Conservation (phyloP, 331 rosid genomes). For the Saraca asoca region DNA sequence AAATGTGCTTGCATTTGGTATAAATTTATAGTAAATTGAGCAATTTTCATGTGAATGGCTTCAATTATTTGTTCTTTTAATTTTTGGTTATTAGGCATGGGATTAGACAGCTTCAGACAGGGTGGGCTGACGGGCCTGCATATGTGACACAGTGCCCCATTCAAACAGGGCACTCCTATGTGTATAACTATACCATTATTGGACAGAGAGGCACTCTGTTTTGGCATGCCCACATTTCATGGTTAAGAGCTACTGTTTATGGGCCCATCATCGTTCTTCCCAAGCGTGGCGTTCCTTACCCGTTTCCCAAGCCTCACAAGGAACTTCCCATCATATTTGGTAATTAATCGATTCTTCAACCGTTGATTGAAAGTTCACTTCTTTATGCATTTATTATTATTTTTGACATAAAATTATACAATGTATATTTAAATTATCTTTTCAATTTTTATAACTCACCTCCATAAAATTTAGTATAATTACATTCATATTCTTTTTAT, state of each 20-base stretch:
- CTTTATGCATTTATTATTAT: too few relatives aligned
- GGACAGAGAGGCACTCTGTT: constrained; percentile 44
- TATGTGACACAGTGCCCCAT: constrained; percentile 33
- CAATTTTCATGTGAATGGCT: too few relatives aligned
- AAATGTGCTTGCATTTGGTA: too few relatives aligned
- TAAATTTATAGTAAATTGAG: too few relatives aligned
- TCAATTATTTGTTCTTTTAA: too few relatives aligned
- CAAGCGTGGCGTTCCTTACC: constrained; percentile 47
- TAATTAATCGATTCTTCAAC: constrained; percentile 6
- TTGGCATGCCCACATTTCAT: constrained; percentile 19
- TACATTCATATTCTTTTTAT: too few relatives aligned
- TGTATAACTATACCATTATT: constrained; percentile 28
- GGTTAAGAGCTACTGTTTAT: constrained; percentile 49
- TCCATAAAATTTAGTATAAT: too few relatives aligned
- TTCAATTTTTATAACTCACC: too few relatives aligned
- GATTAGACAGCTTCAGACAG: constrained; percentile 18
- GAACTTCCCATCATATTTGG: constrained; percentile 54
- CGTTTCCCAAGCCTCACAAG: constrained; percentile 43
- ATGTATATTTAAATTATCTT: too few relatives aligned
- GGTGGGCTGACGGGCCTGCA: constrained; percentile 29
- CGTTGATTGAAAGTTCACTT: too few relatives aligned
- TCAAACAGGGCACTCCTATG: constrained; percentile 20
- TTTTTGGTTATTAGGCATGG: constrained; percentile 29
- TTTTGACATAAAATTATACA: too few relatives aligned
- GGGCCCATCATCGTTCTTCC: constrained; percentile 53